Evolutionary conservation across 805 yeast genomes (phyloP).

Genomic region (Wickerhamomyces xylosicus): DNA sequence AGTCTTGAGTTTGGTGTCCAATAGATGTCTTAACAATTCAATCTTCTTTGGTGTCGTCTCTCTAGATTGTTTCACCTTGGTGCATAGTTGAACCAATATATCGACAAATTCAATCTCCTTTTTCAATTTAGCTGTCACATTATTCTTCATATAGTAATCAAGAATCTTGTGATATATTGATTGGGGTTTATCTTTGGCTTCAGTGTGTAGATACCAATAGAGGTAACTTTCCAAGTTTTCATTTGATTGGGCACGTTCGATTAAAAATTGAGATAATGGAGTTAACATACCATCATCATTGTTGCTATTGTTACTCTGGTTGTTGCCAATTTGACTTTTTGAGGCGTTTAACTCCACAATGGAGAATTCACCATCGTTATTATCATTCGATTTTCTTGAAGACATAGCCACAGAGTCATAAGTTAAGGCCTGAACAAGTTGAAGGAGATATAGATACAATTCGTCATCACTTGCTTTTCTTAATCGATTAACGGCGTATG

Average conservation of each 20-base stretch:
- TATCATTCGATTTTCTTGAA: background rate
- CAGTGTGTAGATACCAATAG: conserved; percentile 89
- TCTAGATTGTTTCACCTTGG: conserved; percentile 49
- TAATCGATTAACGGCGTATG: conserved; percentile 81
- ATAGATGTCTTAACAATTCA: conserved; percentile 45
- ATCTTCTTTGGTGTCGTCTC: conserved; percentile 73
- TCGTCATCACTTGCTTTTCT: conserved; percentile 73
- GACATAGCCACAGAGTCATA: conserved; percentile 39
- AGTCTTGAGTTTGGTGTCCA: conserved; percentile 28
- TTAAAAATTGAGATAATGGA: conserved; percentile 65
- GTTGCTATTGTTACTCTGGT: background rate
- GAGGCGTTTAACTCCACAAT: conserved; percentile 22
- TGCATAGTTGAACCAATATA: conserved; percentile 54
- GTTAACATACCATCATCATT: conserved; percentile 24
- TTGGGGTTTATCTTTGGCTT: conserved; percentile 56
- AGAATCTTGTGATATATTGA: conserved; percentile 34
- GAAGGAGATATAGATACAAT: conserved; percentile 70
- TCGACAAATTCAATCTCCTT: conserved; percentile 64
- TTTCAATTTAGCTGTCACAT: conserved; percentile 23
- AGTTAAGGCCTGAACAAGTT: conserved; percentile 83
- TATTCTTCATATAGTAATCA: conserved; percentile 31
- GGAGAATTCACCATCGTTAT: conserved; percentile 24
- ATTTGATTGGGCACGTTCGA: conserved; percentile 58
- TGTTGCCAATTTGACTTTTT: background rate
- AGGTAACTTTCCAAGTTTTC: conserved; percentile 68